Evolutionary conservation across 331 rosid genomes (phyloP).

Genomic region (Arachis monticola): DNA sequence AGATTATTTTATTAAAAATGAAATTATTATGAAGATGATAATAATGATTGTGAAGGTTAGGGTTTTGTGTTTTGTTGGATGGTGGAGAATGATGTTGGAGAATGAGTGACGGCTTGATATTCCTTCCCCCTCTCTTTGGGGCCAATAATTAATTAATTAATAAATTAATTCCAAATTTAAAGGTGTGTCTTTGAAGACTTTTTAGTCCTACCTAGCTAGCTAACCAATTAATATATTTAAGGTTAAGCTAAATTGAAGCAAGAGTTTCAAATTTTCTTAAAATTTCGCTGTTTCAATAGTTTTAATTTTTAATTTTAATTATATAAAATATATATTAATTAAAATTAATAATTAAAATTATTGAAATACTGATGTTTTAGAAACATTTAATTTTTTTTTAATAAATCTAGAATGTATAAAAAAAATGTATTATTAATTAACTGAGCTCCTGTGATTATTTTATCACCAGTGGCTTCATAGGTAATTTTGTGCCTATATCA

Average conservation of each 20-base stretch:
- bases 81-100: conserved; percentile 68
- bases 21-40: conserved; percentile 44
- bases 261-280: no score
- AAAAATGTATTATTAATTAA: no score
- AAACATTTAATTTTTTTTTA: no score
- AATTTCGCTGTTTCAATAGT: no score
- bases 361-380: no score
- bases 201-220: conserved; percentile 30
- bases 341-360: no score
- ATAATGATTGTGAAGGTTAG: conserved; percentile 67
- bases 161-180: not conserved
- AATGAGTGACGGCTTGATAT: conserved; percentile 98
- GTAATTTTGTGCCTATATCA: no score
- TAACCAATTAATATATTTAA: conserved; percentile 42
- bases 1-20: conserved; percentile 52
- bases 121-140: conserved; percentile 52
- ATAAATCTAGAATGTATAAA: no score
- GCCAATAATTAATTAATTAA: conserved; percentile 57
- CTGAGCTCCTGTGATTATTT: no score
- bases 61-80: conserved; percentile 71
- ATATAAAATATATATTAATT: no score
- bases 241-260: conserved; percentile 11
- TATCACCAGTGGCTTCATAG: no score
- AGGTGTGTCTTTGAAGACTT: conserved; percentile 29
- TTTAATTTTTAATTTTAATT: no score